Evolutionary conservation across 2,329 filamentous ascomycete genomes (phyloP).

Genomic region (Fusarium armeniacum): DNA sequence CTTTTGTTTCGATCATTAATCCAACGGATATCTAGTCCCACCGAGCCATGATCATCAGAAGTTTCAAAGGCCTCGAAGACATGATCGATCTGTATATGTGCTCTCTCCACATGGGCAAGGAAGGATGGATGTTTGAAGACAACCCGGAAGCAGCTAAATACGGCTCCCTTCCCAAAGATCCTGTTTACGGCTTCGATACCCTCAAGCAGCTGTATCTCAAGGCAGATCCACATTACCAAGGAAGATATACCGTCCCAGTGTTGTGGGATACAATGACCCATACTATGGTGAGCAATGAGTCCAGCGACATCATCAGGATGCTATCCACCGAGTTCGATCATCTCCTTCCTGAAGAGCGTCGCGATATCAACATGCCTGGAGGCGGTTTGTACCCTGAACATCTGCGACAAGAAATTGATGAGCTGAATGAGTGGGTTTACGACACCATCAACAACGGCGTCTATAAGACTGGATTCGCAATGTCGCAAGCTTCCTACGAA

Average conservation of each 20-base stretch:
- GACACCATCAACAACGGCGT: constrained; percentile 64
- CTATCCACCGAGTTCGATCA: constrained; percentile 80
- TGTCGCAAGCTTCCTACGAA: constrained; percentile 75
- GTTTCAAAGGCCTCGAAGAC: constrained; percentile 80
- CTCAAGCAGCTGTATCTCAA: constrained; percentile 79
- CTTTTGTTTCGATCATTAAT: fast-evolving
- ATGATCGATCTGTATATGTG: constrained; percentile 77
- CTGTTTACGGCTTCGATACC: constrained; percentile 75
- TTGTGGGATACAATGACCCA: constrained; percentile 78
- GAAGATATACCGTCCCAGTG: constrained; percentile 80
- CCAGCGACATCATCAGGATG: constrained; percentile 87
- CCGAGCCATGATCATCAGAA: constrained; percentile 78
- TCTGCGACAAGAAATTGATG: constrained; percentile 71
- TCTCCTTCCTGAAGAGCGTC: constrained; percentile 65
- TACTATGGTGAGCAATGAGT: constrained; percentile 86
- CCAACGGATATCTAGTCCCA: constrained; percentile 67
- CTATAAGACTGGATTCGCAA: constrained; percentile 74
- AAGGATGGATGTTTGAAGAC: constrained; percentile 68
- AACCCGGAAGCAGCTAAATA: constrained; percentile 58
- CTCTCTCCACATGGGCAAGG: constrained; percentile 72
- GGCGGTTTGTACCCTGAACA: constrained; percentile 70
- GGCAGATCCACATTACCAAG: constrained; percentile 74
- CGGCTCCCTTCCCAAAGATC: constrained; percentile 63
- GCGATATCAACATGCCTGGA: constrained; percentile 64
- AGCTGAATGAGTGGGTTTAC: constrained; percentile 78